Conservation (phyloP, 108 stramenopile genomes). For the Skeletonema potamos region DNA sequence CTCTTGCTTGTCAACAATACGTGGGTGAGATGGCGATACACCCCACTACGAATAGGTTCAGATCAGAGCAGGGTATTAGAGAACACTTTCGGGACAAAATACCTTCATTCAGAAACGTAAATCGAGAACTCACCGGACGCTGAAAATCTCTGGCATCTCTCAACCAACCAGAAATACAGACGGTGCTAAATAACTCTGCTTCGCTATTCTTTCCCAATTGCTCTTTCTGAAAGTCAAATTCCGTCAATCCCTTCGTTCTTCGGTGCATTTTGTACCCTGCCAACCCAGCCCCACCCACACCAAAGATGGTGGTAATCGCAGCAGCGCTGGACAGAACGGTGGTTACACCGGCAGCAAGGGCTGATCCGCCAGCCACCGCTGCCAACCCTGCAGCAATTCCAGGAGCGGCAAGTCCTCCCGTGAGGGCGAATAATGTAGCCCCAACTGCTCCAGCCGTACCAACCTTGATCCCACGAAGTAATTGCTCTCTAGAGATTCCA, state of each 20-base stretch:
- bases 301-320: slow-evolving; percentile 82
- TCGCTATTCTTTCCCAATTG: slow-evolving; percentile 41
- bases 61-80: background rate
- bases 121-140: background rate
- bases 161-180: slow-evolving; percentile 86
- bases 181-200: slow-evolving; percentile 73
- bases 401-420: slow-evolving; percentile 78
- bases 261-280: slow-evolving; percentile 85
- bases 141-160: slow-evolving; percentile 79
- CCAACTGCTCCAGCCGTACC: slow-evolving; percentile 70
- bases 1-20: slow-evolving; percentile 62
- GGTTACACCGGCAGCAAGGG: slow-evolving; percentile 73
- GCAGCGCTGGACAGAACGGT: slow-evolving; percentile 72
- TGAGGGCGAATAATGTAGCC: slow-evolving; percentile 72
- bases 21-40: slow-evolving; percentile 70
- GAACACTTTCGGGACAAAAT: background rate
- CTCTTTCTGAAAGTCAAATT: slow-evolving; percentile 77
- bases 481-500: slow-evolving; percentile 56
- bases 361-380: slow-evolving; percentile 68
- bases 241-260: slow-evolving; percentile 78
- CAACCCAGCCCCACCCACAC: slow-evolving; percentile 83
- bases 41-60: slow-evolving; percentile 56
- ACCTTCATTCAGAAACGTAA: too few relatives aligned
- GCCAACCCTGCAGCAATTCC: slow-evolving; percentile 79
- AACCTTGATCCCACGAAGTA: slow-evolving; percentile 73